Percentiles rank a stretch among this genome's conserved stretches.
phyloP scores from a whole-genome alignment of 768 basidiomycete genomes.

The Auricularia sp. region DNA sequence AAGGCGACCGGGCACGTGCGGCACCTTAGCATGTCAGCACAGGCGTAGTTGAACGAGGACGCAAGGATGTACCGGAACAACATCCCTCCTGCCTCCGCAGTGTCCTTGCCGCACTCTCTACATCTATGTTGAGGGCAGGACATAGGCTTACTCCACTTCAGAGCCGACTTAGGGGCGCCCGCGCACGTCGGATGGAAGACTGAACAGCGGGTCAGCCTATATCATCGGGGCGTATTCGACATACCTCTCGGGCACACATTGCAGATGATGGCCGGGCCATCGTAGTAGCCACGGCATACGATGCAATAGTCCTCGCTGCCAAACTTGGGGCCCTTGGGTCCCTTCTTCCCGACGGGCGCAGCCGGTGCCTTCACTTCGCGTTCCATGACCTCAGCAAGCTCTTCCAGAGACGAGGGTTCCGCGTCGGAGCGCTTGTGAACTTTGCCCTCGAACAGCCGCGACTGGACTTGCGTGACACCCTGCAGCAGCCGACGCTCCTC shows the following conservation, averaged over 20 bases:
- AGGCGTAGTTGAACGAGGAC: not conserved
- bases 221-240: conserved; percentile 3
- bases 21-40: conserved; percentile 28
- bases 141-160: conserved; percentile 16
- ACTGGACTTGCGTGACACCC: conserved; percentile 50
- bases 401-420: conserved; percentile 16
- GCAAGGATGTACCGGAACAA: conserved; percentile 37
- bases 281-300: conserved; percentile 39
- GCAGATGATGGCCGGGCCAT: conserved; percentile 44
- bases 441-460: conserved; percentile 48
- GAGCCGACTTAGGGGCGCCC: conserved; percentile 23
- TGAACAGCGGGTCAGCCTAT: conserved; percentile 14
- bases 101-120: conserved; percentile 31
- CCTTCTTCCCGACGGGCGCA: no score
- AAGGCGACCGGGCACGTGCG: conserved; percentile 50
- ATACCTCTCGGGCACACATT: conserved; percentile 44
- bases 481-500: conserved; percentile 42
- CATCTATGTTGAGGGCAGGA: conserved; percentile 46
- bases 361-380: no score
- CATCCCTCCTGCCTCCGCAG: conserved; percentile 44
- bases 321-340: conserved; percentile 19
- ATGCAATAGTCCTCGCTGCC: conserved; percentile 53
- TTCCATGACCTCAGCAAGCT: not conserved
- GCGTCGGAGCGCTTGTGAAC: conserved; percentile 21
- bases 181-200: conserved; percentile 47